Evolutionary conservation across 2,329 filamentous ascomycete species (phyloP), one percentile per base, ranked within the genome.

Genomic region (Helotiales sp.): DNA sequence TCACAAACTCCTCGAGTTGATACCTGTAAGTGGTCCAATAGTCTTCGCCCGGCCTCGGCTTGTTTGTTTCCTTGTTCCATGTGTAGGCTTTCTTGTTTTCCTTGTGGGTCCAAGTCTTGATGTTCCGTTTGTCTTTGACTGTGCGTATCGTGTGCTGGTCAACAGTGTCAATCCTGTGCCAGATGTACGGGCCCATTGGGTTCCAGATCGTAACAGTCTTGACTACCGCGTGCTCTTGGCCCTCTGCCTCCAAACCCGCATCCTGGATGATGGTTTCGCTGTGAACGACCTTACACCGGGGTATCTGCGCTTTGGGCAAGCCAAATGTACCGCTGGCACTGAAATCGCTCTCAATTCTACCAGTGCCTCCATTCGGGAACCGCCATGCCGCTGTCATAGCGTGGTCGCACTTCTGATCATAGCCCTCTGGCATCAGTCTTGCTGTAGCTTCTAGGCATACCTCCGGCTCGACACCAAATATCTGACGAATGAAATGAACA

Each of bases 1-100:
- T 75, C 12, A 81, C 76, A 63, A 82, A 82, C 58, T 75, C 71
- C 66, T 81, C 77, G 29, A 82, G 70, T 70, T 77, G 73, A 63
- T 79, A 70, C 7, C 76, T 71, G 63, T 79, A 80, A 13, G 75
- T 74, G 29, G 71, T 69, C 78, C 77, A 80, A 54, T 68, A 75
- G 1, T 64, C 63, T 65, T 75, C 70, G 49, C 72, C 69, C 3
- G 13, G 8, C 30, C 24, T 52, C 52, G 24, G 13, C 22, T 10
- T 40, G n/a, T 47, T 38, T 3, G 6, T 31, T 46, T 52, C 54
- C 17, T 60, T 58, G 2, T 51, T 29, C 64, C 63, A 67, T 1
- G 36, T 60, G 54, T 69, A 69, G 8, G 52, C 63, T 34, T 65
- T 67, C 42, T 60, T 52, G 24, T 47, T 52, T 22, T 57, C 47